These are phyloP conservation scores for Carallia brachiata DNA, from an alignment of 345 rosid species.

Conservation along the genomic window DNA sequence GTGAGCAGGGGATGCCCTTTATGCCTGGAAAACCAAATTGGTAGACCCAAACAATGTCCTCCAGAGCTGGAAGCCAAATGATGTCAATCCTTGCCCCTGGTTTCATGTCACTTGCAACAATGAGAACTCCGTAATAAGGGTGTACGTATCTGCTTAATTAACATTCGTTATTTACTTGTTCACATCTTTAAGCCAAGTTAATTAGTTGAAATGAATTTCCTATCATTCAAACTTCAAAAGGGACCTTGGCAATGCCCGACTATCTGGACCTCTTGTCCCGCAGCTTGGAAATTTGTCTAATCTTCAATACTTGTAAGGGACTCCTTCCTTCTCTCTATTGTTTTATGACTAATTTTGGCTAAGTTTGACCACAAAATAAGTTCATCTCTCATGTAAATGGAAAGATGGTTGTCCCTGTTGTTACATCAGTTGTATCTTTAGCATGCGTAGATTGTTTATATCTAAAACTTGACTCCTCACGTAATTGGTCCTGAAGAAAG, in stretches of 20 bases:
- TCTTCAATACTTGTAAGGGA: slow-evolving; percentile 47
- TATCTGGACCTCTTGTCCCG: slow-evolving; percentile 43
- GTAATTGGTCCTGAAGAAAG: no score
- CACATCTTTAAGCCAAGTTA: not conserved
- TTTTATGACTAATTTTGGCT: no score
- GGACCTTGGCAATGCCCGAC: slow-evolving; percentile 41
- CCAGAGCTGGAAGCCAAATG: slow-evolving; percentile 42
- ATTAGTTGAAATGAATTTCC: not conserved
- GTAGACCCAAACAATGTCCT: slow-evolving; percentile 39
- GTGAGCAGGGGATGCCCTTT: slow-evolving; percentile 35
- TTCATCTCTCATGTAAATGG: no score
- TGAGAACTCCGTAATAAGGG: slow-evolving; percentile 21
- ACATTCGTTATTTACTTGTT: not conserved
- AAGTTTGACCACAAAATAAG: no score
- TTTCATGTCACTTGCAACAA: slow-evolving; percentile 37
- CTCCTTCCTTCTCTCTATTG: not conserved
- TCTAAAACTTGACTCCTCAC: no score
- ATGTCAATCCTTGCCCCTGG: slow-evolving; percentile 50
- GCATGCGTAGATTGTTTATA: no score
- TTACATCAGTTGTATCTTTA: no score
- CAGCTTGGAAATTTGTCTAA: slow-evolving; percentile 39
- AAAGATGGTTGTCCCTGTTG: no score
- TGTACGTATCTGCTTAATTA: slow-evolving; percentile 25
- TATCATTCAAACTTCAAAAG: slow-evolving; percentile 19
- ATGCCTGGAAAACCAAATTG: slow-evolving; percentile 26